Evolutionary conservation across 1,139 yeast species (phyloP).

Genomic region (Yamadazyma sp.): DNA sequence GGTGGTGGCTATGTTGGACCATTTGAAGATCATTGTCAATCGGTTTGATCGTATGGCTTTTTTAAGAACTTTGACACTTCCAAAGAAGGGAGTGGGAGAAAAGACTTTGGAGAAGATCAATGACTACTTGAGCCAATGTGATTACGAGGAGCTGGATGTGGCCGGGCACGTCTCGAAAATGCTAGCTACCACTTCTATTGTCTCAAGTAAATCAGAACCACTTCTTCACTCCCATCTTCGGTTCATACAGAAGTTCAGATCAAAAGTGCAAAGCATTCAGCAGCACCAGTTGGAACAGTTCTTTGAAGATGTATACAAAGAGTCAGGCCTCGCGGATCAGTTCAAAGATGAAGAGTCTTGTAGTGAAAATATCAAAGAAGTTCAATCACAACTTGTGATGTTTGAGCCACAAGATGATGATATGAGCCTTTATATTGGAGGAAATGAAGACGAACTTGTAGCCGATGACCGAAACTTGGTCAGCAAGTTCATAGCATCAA

Average conservation of each 20-base stretch:
- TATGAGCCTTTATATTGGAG: constrained; percentile 26
- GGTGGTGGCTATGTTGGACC: constrained; percentile 60
- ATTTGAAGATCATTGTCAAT: constrained; percentile 59
- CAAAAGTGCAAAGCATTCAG: constrained; percentile 9
- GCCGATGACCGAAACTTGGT: constrained; percentile 33
- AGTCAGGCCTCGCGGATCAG: constrained; percentile 33
- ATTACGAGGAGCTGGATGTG: constrained; percentile 1
- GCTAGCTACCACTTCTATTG: neutral
- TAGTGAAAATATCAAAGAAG: constrained; percentile 43
- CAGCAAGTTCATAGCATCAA: constrained; percentile 55
- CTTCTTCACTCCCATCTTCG: constrained; percentile 22
- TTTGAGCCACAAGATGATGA: constrained; percentile 54
- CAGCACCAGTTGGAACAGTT: constrained; percentile 14
- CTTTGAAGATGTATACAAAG: constrained; percentile 25
- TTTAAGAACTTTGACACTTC: constrained; percentile 55
- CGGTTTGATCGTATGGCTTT: constrained; percentile 61
- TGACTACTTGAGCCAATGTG: constrained; percentile 5
- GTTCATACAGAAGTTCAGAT: constrained; percentile 29
- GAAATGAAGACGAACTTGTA: constrained; percentile 17
- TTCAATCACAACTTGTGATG: constrained; percentile 41
- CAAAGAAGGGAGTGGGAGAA: constrained; percentile 73
- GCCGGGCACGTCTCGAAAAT: constrained; percentile 1
- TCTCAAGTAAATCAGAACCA: constrained; percentile 9
- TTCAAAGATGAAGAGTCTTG: constrained; percentile 24
- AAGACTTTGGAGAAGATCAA: constrained; percentile 44